Percentiles rank a stretch among this genome's conserved stretches.
phyloP scores from a whole-genome alignment of 2,329 filamentous ascomycete genomes.

The Pseudogymnoascus pannorum region DNA sequence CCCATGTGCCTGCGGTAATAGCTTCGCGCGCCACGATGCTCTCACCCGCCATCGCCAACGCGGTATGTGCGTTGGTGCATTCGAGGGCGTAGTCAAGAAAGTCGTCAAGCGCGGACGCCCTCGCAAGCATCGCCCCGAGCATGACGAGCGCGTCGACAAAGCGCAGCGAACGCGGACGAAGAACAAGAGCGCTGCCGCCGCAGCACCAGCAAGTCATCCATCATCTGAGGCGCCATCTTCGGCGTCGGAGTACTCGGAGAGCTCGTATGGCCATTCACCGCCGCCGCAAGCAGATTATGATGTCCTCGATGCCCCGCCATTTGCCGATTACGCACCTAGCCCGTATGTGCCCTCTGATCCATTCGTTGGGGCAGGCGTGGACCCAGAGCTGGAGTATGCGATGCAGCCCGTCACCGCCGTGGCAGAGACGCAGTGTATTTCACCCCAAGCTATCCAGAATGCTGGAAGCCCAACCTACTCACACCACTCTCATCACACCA shows the following conservation, averaged over 20 bases:
- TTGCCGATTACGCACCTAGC: constrained; percentile 31
- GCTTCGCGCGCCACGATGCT: constrained; percentile 90
- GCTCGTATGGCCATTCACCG: constrained; percentile 48
- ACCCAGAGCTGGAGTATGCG: constrained; percentile 22
- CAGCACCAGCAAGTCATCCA: background rate
- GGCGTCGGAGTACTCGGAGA: constrained; percentile 50
- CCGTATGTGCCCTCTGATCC: constrained; percentile 26
- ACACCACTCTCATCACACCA: constrained; percentile 16
- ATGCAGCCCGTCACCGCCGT: constrained; percentile 1
- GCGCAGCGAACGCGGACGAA: constrained; percentile 47
- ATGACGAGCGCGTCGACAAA: constrained; percentile 46
- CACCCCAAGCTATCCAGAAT: constrained; percentile 25
- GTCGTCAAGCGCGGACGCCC: constrained; percentile 59
- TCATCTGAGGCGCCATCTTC: constrained; percentile 35
- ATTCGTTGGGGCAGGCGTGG: constrained; percentile 33
- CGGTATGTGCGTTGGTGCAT: constrained; percentile 93
- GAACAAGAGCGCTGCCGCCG: constrained; percentile 35
- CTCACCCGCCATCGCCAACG: constrained; percentile 89
- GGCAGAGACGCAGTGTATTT: constrained; percentile 21
- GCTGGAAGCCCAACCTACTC: constrained; percentile 22
- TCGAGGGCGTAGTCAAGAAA: constrained; percentile 69
- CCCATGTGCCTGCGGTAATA: constrained; percentile 87
- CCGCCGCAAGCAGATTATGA: constrained; percentile 35
- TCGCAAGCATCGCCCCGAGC: constrained; percentile 52
- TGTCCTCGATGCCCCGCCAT: constrained; percentile 30